Base-by-base conservation (phyloP, 768 basidiomycete genomes). In the Leccinum aurantiacum region DNA sequence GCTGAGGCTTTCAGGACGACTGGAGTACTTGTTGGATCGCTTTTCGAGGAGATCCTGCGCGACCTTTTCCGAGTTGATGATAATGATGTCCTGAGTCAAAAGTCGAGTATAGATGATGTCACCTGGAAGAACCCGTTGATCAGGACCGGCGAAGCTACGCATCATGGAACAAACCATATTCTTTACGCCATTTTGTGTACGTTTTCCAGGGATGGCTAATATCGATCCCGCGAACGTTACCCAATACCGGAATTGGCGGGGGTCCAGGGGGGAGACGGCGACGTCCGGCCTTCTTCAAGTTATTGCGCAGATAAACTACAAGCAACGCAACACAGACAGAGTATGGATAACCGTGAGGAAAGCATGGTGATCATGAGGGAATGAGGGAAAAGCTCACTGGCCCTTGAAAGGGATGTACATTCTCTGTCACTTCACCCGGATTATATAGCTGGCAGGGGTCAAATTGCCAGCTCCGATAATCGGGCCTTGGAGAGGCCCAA, bases 141-240 rank as follows among this genome's bases (percentile, higher is more conserved):
- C 22, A 4, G 6, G 15, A 19, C 25, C 22, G 17, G 11, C 4
- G 14, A 19, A n/a, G n/a, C 11, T 46, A 9, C 0, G 24, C 31
- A 15, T 14, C 29, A 51, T 14, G 27, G 33, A 54, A 58, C 60
- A n/a, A 25, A 61, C 70, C 70, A 61, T 69, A 65, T 47, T 67
- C 53, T 48, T 58, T 44, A 3, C 60, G 60, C 65, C 63, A 70
- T 53, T 10, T 59, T 27, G 65, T 10, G 56, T 63, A 71, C 11
- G 63, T 60, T 49, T 58, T 57, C 70, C 69, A 69, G 19, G 67
- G 68, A 31, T 65, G 38, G 3, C 44, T 46, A n/a, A 55, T 51
- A 35, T 70, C 63, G 6, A 71, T 59, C 14, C 61, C 65, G 1
- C 31, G 13, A 24, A 71, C 33, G 9, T 71, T 70, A 19, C 67